A percentile compares a stretch with the other conserved stretches of the same genome.
Conservation (phyloP, 2,329 filamentous ascomycete genomes). For the Moelleriella libera region DNA sequence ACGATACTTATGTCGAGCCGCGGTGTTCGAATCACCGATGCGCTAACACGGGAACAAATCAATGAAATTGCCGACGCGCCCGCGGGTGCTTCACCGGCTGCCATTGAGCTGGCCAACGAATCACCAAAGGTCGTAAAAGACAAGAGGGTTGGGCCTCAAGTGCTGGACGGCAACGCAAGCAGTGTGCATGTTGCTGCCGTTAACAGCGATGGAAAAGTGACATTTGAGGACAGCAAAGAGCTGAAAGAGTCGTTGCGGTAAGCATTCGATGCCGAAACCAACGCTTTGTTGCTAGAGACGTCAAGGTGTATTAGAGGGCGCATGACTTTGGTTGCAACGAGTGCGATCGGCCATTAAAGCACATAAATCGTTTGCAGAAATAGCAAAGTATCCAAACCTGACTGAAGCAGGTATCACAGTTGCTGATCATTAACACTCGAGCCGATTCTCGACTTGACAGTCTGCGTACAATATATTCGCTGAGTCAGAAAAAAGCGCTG, state of each 20-base stretch:
- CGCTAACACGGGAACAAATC: slow-evolving; percentile 63
- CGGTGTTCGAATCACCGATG: slow-evolving; percentile 64
- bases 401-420: too few relatives aligned
- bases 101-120: slow-evolving; percentile 32
- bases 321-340: too few relatives aligned
- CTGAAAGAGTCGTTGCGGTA: slow-evolving; percentile 40
- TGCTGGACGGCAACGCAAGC: slow-evolving; percentile 24
- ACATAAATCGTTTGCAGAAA: too few relatives aligned
- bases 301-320: too few relatives aligned
- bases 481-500: too few relatives aligned
- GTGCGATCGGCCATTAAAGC: too few relatives aligned
- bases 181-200: slow-evolving; percentile 43
- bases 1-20: slow-evolving; percentile 82
- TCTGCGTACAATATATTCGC: too few relatives aligned
- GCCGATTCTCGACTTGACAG: too few relatives aligned
- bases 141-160: slow-evolving; percentile 14
- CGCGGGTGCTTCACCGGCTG: slow-evolving; percentile 52
- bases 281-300: too few relatives aligned
- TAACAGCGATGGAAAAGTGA: slow-evolving; percentile 49
- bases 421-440: too few relatives aligned
- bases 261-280: not conserved
- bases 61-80: slow-evolving; percentile 82
- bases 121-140: slow-evolving; percentile 14
- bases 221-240: slow-evolving; percentile 45
- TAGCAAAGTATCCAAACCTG: too few relatives aligned